Evolutionary conservation across 495 filamentous ascomycete species (phyloP), one percentile per base, ranked within the genome.

Genomic region (Aspergillus asperescens): DNA sequence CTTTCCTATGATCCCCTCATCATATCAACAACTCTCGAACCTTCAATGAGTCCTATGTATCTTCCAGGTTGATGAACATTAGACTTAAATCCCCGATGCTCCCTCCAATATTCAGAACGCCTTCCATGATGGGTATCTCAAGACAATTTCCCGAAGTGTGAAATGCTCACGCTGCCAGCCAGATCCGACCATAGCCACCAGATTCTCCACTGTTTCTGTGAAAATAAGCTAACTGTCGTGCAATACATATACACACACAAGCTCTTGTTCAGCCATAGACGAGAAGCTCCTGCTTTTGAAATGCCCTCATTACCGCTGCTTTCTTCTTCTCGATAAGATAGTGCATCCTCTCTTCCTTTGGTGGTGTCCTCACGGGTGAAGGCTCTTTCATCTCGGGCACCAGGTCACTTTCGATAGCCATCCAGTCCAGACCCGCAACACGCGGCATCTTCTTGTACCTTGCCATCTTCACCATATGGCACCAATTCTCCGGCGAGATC

Each of bases 371-470:
- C 1, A 9, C 8, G 18, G 32, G n/a, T 22, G 13, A 28, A n/a
- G 28, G 20, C 29, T 20, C 13, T 7, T 45, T 32, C 10, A 40
- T 44, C 18, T 40, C 19, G 13, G 34, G 32, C 24, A 54, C 32
- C 34, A 59, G 35, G 0, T 49, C 19, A 29, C 54, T 6, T 28
- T 56, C 44, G 7, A 62, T 48, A 7, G 31, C 52, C 41, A 27
- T 53, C 66, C 63, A 69, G 43, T 69, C 28, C 20, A 69, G 50
- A 1, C 64, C 62, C 5, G 59, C 57, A 15, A 67, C 40, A n/a
- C 48, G 28, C 0, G 48, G 38, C 0, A 38, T 24, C 10, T 48
- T 43, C 28, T 45, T 43, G n/a, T n/a, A n/a, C n/a, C n/a, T n/a
- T n/a, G n/a, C n/a, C 28, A 58, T 40, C 15, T 24, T 46, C 7